A percentile compares a stretch with the other conserved stretches of the same genome.
These are phyloP conservation scores for Ustulina deusta DNA, from an alignment of 2,329 filamentous ascomycete genomes.

Conservation along the genomic window DNA sequence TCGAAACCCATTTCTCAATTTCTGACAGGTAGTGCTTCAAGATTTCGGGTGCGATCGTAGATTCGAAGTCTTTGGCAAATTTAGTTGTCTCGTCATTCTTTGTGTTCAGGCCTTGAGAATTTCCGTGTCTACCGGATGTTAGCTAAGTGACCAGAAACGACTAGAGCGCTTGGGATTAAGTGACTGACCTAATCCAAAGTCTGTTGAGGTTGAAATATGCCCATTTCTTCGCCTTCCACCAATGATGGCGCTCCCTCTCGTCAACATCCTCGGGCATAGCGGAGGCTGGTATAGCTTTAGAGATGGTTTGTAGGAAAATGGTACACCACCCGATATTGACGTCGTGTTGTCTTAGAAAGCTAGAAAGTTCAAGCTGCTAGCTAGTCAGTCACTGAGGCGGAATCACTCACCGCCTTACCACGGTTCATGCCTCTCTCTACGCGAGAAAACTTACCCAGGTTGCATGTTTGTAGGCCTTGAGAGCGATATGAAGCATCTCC, in stretches of 20 bases:
- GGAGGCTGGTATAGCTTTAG: constrained; percentile 82
- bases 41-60: constrained; percentile 93
- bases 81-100: constrained; percentile 81
- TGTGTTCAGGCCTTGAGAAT: constrained; percentile 79
- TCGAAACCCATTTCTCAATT: constrained; percentile 97
- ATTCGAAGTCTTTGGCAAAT: constrained; percentile 91
- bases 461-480: constrained; percentile 98
- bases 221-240: constrained; percentile 99
- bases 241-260: constrained; percentile 93
- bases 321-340: constrained; percentile 96
- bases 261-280: constrained; percentile 83
- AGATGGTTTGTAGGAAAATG: constrained; percentile 89
- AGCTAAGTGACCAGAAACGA: constrained; percentile 40
- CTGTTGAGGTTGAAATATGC: constrained; percentile 97
- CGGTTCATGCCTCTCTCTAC: neutral
- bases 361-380: constrained; percentile 86
- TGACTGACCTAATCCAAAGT: constrained; percentile 82
- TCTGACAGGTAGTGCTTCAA: constrained; percentile 93
- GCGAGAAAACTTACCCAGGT: constrained; percentile 78
- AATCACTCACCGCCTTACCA: neutral
- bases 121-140: constrained; percentile 78
- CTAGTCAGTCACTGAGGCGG: constrained; percentile 38
- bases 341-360: constrained; percentile 80
- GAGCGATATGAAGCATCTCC: constrained; percentile 93
- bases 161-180: neutral